phyloP scores from a whole-genome alignment of 352 stramenopile genomes.

The Phytophthora sp. region DNA sequence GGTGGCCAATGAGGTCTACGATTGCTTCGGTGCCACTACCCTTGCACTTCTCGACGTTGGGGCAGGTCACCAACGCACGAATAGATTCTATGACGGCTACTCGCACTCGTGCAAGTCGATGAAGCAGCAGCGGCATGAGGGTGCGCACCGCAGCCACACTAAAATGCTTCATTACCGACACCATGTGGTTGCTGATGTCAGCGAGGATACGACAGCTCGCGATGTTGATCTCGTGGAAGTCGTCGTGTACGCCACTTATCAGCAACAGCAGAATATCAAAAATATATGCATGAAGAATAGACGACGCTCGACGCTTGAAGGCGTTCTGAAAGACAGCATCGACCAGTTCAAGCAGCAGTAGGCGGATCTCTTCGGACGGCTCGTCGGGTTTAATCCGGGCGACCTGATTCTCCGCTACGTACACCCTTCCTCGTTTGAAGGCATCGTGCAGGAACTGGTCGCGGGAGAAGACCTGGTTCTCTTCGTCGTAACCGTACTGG shows the following conservation, averaged over 20 bases:
- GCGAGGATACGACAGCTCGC: constrained; percentile 58
- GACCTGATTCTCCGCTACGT: constrained; percentile 52
- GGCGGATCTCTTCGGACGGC: constrained; percentile 79
- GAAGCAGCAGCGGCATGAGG: constrained; percentile 79
- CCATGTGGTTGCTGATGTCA: constrained; percentile 69
- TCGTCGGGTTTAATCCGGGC: constrained; percentile 54
- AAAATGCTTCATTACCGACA: constrained; percentile 95
- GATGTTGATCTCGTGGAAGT: constrained; percentile 90
- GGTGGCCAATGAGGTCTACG: constrained; percentile 93
- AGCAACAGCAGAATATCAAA: constrained; percentile 79
- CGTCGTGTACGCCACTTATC: constrained; percentile 80
- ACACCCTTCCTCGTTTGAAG: constrained; percentile 75
- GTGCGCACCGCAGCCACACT: constrained; percentile 88
- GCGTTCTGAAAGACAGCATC: constrained; percentile 55
- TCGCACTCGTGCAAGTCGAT: constrained; percentile 92
- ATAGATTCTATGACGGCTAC: constrained; percentile 87
- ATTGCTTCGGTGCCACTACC: constrained; percentile 95
- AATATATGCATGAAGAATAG: constrained; percentile 82
- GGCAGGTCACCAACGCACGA: constrained; percentile 79
- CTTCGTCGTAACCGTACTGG: constrained; percentile 74
- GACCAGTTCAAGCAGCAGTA: constrained; percentile 64
- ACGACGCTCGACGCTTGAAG: constrained; percentile 62
- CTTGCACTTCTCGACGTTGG: constrained; percentile 92
- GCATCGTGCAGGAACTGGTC: constrained; percentile 74
- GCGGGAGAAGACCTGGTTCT: constrained; percentile 76